phyloP scores from a whole-genome alignment of 2,329 filamentous ascomycete species.

The Apiospora marii region DNA sequence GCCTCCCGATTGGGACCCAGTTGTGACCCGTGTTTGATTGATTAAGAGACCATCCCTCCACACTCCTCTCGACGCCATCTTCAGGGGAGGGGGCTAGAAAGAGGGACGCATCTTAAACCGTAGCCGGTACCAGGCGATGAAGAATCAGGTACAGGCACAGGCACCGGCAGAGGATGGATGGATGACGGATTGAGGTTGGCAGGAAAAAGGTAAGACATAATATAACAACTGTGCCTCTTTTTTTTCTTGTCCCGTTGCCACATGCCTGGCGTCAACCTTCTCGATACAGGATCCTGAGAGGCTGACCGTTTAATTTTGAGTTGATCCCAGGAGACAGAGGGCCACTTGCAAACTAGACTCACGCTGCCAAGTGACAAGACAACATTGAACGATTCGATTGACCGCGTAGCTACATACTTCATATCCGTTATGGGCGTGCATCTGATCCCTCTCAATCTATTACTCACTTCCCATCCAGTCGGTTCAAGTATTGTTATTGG shows the following conservation, averaged over 20 bases:
- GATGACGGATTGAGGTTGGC: background rate
- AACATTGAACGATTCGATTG: background rate
- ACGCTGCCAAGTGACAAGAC: background rate
- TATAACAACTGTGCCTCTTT: background rate
- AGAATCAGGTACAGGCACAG: background rate
- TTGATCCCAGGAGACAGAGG: background rate
- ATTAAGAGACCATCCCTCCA: constrained; percentile 2
- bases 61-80: constrained; percentile 19
- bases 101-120: background rate
- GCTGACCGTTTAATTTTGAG: constrained; percentile 19
- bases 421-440: background rate
- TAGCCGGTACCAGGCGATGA: background rate
- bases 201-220: background rate
- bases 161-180: background rate
- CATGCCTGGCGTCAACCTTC: constrained; percentile 11
- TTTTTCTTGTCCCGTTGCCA: background rate
- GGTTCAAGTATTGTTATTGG: constrained; percentile 12
- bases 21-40: constrained; percentile 15
- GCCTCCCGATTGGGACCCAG: constrained; percentile 16
- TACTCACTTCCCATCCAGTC: background rate
- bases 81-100: constrained; percentile 8
- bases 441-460: background rate
- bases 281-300: constrained; percentile 10
- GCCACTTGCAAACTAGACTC: background rate
- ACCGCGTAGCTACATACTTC: background rate